These are phyloP conservation scores for Mallotus nudiflorus DNA, from an alignment of 345 rosid genomes.

Conservation along the genomic window DNA sequence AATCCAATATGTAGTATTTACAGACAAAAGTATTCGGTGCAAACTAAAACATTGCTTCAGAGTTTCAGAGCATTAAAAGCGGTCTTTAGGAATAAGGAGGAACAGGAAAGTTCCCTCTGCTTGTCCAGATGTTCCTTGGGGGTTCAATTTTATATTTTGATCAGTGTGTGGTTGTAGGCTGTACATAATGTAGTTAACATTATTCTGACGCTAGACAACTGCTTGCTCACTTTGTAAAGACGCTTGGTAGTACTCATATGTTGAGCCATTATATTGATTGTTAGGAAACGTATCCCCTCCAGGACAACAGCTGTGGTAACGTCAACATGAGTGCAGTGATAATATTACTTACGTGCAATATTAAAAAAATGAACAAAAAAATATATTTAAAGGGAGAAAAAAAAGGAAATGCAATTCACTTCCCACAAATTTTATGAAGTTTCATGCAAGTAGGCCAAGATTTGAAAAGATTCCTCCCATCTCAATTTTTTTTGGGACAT, in stretches of 20 bases:
- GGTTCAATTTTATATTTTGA: not conserved
- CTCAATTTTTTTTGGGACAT: too few species aligned
- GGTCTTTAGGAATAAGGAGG: not conserved
- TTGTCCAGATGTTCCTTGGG: constrained; percentile 13
- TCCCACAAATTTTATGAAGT: not conserved
- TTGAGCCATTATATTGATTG: constrained; percentile 9
- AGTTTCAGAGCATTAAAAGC: not conserved
- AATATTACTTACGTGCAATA: not conserved
- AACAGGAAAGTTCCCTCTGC: not conserved
- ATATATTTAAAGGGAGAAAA: constrained; percentile 4
- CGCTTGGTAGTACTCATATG: constrained; percentile 20
- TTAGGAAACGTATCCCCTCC: constrained; percentile 9
- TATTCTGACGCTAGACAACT: constrained; percentile 29
- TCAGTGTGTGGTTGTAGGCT: constrained; percentile 15
- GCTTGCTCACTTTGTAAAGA: constrained; percentile 32
- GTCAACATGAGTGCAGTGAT: not conserved
- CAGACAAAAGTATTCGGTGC: too few species aligned
- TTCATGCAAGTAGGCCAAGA: not conserved
- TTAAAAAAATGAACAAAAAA: not conserved
- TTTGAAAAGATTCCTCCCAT: not conserved
- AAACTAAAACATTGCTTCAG: not conserved
- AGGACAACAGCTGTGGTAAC: constrained; percentile 30
- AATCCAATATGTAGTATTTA: too few species aligned
- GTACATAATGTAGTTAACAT: constrained; percentile 14
- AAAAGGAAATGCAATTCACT: not conserved